Evolutionary conservation across 148 eudicot species (phyloP).

Genomic region (Talinum fruticosum): DNA sequence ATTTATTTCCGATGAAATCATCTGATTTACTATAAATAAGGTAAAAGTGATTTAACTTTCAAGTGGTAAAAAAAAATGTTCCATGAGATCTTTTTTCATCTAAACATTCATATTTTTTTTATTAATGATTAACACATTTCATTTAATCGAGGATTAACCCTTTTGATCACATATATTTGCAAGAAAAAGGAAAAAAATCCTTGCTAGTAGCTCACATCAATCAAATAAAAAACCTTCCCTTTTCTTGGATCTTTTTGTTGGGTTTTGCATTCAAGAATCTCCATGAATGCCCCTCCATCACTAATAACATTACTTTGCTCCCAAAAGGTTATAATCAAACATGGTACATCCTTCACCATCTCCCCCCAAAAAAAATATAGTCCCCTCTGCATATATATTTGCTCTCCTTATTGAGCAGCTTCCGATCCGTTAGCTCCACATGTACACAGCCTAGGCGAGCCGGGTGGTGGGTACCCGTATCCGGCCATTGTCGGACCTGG

Average conservation of each 20-base stretch:
- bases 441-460: constrained; percentile 1
- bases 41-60: not conserved
- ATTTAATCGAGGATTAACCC: not conserved
- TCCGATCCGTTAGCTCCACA: constrained; percentile 12
- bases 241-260: not conserved
- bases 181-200: not conserved
- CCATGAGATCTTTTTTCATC: too few species aligned
- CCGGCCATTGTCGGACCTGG: constrained; percentile 6
- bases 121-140: not conserved
- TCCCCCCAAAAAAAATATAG: too few species aligned
- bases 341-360: too few species aligned
- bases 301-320: too few species aligned
- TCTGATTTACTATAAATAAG: not conserved
- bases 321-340: too few species aligned
- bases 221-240: not conserved
- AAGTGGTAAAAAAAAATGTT: not conserved
- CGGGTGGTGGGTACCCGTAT: constrained; percentile 17
- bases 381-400: too few species aligned
- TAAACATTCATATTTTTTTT: too few species aligned
- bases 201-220: too few species aligned
- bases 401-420: constrained; percentile 16
- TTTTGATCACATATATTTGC: too few species aligned
- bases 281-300: not conserved
- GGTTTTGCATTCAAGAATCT: not conserved
- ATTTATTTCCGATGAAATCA: too few species aligned